Conservation (phyloP, 257 asterid species). For the Scutellaria minor region DNA sequence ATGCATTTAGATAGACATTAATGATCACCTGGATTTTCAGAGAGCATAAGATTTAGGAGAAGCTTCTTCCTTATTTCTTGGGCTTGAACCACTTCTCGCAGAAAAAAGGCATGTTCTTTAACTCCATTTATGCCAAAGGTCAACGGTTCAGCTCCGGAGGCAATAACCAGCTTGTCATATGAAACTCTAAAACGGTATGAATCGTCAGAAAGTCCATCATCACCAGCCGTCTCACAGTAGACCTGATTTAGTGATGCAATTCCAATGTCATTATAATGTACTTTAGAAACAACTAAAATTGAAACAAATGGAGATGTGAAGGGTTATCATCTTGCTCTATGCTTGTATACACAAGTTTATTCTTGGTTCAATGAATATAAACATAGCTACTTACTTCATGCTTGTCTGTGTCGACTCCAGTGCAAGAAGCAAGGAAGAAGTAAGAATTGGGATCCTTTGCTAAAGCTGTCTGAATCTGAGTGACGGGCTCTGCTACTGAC, state of each 20-base stretch:
- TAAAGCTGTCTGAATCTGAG: slow-evolving; percentile 82
- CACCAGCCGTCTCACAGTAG: slow-evolving; percentile 63
- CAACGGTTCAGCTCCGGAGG: slow-evolving; percentile 86
- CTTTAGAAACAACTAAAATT: slow-evolving; percentile 10
- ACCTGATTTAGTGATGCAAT: slow-evolving; percentile 50
- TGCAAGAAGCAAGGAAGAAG: slow-evolving; percentile 81
- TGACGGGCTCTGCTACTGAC: slow-evolving; percentile 90
- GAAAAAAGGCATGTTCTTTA: slow-evolving; percentile 75
- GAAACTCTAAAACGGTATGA: slow-evolving; percentile 78
- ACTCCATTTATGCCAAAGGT: slow-evolving; percentile 95
- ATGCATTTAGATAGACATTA: not conserved
- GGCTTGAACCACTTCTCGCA: slow-evolving; percentile 87
- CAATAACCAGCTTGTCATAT: slow-evolving; percentile 91
- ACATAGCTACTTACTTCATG: slow-evolving; percentile 65
- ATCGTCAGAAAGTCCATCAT: slow-evolving; percentile 43
- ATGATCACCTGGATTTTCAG: slow-evolving; percentile 81
- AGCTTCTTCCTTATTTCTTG: slow-evolving; percentile 92
- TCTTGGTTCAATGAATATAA: not conserved
- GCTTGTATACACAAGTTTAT: no score
- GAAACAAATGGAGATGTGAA: not conserved
- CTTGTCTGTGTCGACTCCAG: slow-evolving; percentile 61
- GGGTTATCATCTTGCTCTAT: not conserved
- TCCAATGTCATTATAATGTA: not conserved
- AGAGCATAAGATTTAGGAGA: slow-evolving; percentile 87
- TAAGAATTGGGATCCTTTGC: slow-evolving; percentile 91